Conservation (phyloP, 2,329 filamentous ascomycete genomes). For the Hypoxylon sp. region DNA sequence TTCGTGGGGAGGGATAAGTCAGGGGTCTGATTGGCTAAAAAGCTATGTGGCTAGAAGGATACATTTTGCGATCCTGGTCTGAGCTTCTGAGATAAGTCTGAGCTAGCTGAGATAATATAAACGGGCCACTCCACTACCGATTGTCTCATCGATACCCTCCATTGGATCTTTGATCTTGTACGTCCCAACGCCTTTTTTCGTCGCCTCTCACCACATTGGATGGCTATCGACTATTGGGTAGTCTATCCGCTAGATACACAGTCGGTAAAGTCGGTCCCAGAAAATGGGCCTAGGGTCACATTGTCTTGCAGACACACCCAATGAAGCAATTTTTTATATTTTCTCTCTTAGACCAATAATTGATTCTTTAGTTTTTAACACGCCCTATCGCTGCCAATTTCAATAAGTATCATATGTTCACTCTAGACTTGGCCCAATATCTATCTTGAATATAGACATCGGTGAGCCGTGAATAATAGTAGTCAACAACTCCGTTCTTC, state of each 20-base stretch:
- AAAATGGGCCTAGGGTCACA: constrained; percentile 31
- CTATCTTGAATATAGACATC: background rate
- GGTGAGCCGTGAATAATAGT: background rate
- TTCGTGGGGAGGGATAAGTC: too few species aligned
- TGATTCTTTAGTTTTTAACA: background rate
- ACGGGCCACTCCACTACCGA: too few species aligned
- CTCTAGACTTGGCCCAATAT: background rate
- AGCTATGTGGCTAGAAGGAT: too few species aligned
- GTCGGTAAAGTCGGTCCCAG: constrained; percentile 32
- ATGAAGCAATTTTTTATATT: background rate
- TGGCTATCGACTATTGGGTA: background rate
- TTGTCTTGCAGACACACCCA: constrained; percentile 23
- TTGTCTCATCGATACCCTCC: constrained; percentile 25
- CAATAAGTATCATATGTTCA: background rate
- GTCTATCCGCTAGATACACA: constrained; percentile 8
- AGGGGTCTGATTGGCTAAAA: too few species aligned
- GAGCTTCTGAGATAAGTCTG: too few species aligned
- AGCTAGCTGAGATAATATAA: too few species aligned
- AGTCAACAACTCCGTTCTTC: background rate
- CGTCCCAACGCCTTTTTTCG: constrained; percentile 6
- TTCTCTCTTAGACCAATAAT: constrained; percentile 8
- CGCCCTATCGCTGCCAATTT: background rate
- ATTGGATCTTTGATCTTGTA: constrained; percentile 21
- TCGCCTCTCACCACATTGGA: constrained; percentile 2
- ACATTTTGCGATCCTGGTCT: too few species aligned